Evolutionary conservation across 768 basidiomycete genomes (phyloP).

Genomic region (Agrocybe praecox): DNA sequence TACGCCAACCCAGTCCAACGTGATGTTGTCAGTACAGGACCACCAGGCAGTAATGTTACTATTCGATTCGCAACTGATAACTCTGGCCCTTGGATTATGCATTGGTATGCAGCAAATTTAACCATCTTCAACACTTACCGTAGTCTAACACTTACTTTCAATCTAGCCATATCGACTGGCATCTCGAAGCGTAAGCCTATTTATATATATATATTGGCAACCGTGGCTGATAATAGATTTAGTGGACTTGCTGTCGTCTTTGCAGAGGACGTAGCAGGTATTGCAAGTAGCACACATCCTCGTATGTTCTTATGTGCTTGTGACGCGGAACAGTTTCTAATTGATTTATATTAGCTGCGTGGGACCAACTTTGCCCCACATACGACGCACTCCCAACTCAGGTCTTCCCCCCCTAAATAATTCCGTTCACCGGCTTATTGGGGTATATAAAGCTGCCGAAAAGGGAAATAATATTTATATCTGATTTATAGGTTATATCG

Average conservation of each 20-base stretch:
- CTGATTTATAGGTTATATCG: too few relatives aligned
- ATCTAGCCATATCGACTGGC: slow-evolving; percentile 37
- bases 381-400: slow-evolving; percentile 1
- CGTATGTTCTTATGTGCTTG: slow-evolving; percentile 17
- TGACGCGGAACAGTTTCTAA: not conserved
- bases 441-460: too few relatives aligned
- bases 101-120: slow-evolving; percentile 27
- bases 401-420: not conserved
- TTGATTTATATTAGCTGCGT: slow-evolving; percentile 3
- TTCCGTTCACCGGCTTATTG: too few relatives aligned
- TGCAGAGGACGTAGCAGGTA: slow-evolving; percentile 31
- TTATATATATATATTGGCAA: too few relatives aligned
- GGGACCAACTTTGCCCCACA: slow-evolving; percentile 4
- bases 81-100: slow-evolving; percentile 55
- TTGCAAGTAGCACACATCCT: slow-evolving; percentile 20
- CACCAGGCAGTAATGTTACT: slow-evolving; percentile 39
- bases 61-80: slow-evolving; percentile 67
- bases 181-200: slow-evolving; percentile 34
- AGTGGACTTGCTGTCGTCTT: slow-evolving; percentile 34
- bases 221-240: too few relatives aligned
- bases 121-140: slow-evolving; percentile 23
- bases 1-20: slow-evolving; percentile 49
- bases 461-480: too few relatives aligned
- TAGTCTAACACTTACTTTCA: not conserved
- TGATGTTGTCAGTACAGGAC: slow-evolving; percentile 11